A percentile compares a stretch with the other conserved stretches of the same genome.
Conservation (phyloP, 2,329 filamentous ascomycete genomes). For the Colletotrichum sublineola region DNA sequence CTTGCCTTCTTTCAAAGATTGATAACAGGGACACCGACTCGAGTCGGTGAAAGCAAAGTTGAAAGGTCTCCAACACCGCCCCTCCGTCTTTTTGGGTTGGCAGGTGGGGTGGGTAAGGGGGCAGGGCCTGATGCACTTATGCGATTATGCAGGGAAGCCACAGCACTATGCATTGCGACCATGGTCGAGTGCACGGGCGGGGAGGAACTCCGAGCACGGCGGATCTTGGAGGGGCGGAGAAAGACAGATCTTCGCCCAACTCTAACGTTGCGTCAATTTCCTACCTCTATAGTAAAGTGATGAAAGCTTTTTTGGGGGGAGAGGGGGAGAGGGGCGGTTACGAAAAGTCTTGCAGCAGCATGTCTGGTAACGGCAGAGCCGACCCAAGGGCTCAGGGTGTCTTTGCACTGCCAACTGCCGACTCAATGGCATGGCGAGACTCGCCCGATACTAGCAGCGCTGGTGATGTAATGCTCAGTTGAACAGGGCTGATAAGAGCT, state of each 20-base stretch:
- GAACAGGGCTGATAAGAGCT: constrained; percentile 39
- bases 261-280: constrained; percentile 29
- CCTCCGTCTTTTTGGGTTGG: constrained; percentile 13
- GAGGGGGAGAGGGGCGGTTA: neutral
- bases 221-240: constrained; percentile 1
- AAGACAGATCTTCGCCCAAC: constrained; percentile 7
- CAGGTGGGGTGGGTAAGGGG: constrained; percentile 26
- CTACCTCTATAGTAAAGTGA: neutral
- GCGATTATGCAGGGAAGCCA: constrained; percentile 21
- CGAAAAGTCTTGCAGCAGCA: neutral
- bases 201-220: constrained; percentile 34
- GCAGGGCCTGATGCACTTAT: constrained; percentile 24
- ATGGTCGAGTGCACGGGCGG: neutral
- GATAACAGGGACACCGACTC: constrained; percentile 25
- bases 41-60: constrained; percentile 29
- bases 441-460: constrained; percentile 1
- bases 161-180: constrained; percentile 12
- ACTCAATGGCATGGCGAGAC: constrained; percentile 23
- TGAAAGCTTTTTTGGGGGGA: neutral
- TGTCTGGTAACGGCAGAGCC: constrained; percentile 7
- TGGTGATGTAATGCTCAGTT: constrained; percentile 39
- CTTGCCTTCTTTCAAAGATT: constrained; percentile 11
- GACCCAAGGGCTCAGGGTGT: constrained; percentile 2
- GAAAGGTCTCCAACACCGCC: constrained; percentile 9
- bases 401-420: constrained; percentile 14